Evolutionary conservation across 1,284 basidiomycete species (phyloP), one percentile per base, ranked within the genome.

Genomic region (Pseudozyma thailandica): DNA sequence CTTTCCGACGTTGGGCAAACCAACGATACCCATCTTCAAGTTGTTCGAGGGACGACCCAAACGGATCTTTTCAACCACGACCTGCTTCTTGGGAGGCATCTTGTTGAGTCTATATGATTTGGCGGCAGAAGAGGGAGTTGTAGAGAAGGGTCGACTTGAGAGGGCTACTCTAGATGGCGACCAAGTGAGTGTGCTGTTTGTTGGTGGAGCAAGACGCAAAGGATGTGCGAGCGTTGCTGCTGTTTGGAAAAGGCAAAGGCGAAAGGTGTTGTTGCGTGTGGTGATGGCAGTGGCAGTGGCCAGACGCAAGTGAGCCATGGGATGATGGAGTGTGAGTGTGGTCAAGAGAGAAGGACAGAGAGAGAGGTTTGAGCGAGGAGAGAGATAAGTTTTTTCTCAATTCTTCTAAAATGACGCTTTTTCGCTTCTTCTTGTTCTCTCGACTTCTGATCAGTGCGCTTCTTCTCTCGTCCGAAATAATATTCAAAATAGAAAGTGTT

Each of bases 1-100:
- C 63, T 84, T 83, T 23, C 82, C 82, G 43, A 80, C 74, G 64
- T 78, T 82, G 54, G 81, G 81, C 45, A 82, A 54, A 56, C 81
- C 81, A 43, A 82, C 81, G 51, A 82, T 82, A 49, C 81, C 81
- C 77, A 82, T 81, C 72, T 79, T 79, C 52, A 82, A 70, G 74
- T 82, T 82, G 65, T 82, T 82, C 43, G 78, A 80, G 20, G 78
- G 78, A 39, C 78, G 72, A 50, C 81, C 81, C 50, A 82, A 58
- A 41, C 69, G 72, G 51, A 74, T 60, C 76, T 79, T 80, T 59
- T 81, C 77, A 26, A 57, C 74, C 12, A 65, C 53, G 25, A 55
- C 66, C 33, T 68, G 64, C 47, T 68, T 64, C 66, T 78, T 79
- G 50, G 81, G 81, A 31, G 79, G 72, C 78, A 81, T 81, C 46